phyloP scores from a whole-genome alignment of 768 basidiomycete species.

The Dentipellis sp. region DNA sequence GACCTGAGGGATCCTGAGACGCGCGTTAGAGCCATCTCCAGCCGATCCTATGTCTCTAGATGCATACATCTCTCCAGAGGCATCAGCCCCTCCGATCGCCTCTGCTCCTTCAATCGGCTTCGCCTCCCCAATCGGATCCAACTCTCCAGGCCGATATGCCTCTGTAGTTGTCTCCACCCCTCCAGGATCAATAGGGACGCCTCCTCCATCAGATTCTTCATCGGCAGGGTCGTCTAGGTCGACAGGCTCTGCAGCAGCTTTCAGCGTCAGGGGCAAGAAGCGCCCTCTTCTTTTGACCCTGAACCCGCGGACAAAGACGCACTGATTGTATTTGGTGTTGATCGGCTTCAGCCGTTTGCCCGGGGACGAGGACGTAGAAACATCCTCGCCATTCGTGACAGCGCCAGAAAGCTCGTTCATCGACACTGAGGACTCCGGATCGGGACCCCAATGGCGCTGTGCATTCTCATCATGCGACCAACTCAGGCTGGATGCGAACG shows the following conservation, averaged over 20 bases:
- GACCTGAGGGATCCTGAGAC: not conserved
- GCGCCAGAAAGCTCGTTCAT: not conserved
- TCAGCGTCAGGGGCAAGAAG: not conserved
- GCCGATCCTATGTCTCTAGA: not conserved
- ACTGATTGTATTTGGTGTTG: not conserved
- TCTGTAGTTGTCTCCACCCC: conserved; percentile 1
- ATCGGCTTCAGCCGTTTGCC: not conserved
- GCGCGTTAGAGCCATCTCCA: not conserved
- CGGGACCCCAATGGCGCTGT: not conserved
- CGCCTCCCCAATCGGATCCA: not conserved
- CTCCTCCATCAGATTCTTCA: not conserved
- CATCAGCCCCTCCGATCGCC: not conserved
- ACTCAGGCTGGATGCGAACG: not conserved
- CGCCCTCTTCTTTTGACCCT: not conserved
- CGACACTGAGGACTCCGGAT: not conserved
- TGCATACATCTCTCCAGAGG: not conserved
- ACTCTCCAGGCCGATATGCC: not conserved
- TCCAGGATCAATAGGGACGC: not conserved
- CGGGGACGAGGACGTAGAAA: not conserved
- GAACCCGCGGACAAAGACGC: not conserved
- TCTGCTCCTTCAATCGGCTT: not conserved
- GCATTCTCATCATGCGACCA: not conserved
- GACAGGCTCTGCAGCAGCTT: not conserved
- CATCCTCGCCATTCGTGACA: too few species aligned
- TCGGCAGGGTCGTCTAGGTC: not conserved